Conservation (phyloP, 2,329 filamentous ascomycete species). For the Botryotinia calthae region DNA sequence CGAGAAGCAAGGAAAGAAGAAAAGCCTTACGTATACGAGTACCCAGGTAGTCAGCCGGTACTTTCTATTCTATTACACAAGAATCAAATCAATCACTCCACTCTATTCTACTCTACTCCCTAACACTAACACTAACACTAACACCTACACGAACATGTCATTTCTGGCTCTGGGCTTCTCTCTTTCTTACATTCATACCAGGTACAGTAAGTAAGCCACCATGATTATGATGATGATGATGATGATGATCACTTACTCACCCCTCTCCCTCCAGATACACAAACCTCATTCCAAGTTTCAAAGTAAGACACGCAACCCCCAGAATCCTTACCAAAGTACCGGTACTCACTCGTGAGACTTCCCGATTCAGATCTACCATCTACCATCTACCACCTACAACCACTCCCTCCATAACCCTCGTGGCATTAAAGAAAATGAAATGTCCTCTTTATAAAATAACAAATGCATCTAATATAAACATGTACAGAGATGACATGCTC, state of each 20-base stretch:
- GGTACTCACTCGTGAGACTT: not conserved
- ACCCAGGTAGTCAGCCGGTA: no score
- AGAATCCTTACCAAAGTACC: not conserved
- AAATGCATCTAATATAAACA: not conserved
- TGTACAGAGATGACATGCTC: not conserved
- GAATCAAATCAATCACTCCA: not conserved
- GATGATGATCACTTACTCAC: not conserved
- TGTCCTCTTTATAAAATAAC: not conserved
- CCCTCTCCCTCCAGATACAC: not conserved
- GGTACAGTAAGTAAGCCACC: not conserved
- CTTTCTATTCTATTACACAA: not conserved
- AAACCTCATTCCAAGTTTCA: slow-evolving; percentile 7
- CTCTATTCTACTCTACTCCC: no score
- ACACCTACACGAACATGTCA: not conserved
- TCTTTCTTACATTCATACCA: not conserved
- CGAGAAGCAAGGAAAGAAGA: no score
- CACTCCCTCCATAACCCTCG: not conserved
- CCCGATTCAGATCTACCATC: not conserved
- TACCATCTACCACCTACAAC: not conserved
- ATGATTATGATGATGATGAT: no score
- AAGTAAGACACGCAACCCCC: not conserved
- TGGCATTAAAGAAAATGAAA: not conserved
- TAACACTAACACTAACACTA: no score
- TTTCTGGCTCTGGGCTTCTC: not conserved
- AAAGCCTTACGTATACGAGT: not conserved